Evolutionary conservation across 73 alveolate genomes (phyloP).

Genomic region (Stentor roeselii): DNA sequence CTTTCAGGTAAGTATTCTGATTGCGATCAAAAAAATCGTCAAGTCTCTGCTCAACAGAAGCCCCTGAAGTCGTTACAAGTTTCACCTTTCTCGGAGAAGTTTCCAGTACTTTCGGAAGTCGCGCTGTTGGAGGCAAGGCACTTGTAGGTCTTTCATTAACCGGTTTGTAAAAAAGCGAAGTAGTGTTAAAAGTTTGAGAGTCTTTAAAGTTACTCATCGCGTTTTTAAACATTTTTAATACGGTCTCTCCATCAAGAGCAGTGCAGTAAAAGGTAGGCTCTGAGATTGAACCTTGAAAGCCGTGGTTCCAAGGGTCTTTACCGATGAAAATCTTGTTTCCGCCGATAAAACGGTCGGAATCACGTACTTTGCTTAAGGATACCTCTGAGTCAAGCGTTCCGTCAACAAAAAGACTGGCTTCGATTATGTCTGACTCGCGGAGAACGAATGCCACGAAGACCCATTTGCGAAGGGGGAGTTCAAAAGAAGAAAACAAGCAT

Average conservation of each 20-base stretch:
- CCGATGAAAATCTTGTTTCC: conserved; percentile 41
- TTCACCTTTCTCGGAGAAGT: conserved; percentile 49
- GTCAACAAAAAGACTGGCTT: conserved; percentile 55
- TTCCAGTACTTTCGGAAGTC: conserved; percentile 41
- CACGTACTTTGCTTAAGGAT: conserved; percentile 55
- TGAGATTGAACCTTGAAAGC: conserved; percentile 62
- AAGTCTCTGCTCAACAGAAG: neutral
- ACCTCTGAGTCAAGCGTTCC: conserved; percentile 70
- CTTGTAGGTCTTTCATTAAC: conserved; percentile 47
- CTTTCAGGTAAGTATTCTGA: neutral
- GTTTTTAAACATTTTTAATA: conserved; percentile 39
- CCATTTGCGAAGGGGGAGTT: conserved; percentile 20
- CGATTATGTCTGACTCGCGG: conserved; percentile 41
- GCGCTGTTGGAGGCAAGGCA: conserved; percentile 43
- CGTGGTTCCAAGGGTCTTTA: conserved; percentile 68
- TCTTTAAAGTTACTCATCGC: conserved; percentile 46
- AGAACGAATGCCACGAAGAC: conserved; percentile 12
- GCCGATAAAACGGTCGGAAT: conserved; percentile 46
- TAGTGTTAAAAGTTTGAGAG: conserved; percentile 30
- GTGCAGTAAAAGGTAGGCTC: conserved; percentile 57
- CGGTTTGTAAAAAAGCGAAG: conserved; percentile 48
- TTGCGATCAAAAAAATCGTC: neutral
- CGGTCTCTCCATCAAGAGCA: conserved; percentile 42
- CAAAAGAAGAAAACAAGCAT: neutral
- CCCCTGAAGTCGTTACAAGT: neutral